Evolutionary conservation across 139 green algal species (phyloP).

Genomic region (Spirogloea muscicola): DNA sequence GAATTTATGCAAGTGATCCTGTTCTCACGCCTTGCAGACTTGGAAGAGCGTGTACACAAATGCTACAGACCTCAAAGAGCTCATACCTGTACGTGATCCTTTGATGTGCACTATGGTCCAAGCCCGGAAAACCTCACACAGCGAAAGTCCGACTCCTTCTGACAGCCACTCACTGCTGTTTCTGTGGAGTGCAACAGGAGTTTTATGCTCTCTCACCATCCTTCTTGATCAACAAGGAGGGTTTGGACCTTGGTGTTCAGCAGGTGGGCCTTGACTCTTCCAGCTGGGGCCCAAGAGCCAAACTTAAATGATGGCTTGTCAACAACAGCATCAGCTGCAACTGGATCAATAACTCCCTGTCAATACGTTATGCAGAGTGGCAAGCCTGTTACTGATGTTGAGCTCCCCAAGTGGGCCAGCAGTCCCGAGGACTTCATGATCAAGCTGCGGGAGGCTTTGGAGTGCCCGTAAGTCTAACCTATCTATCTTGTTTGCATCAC

Average conservation of each 20-base stretch:
- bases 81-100: constrained; percentile 78
- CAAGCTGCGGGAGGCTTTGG: constrained; percentile 46
- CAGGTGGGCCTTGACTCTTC: constrained; percentile 47
- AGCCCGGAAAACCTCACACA: too few species aligned
- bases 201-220: constrained; percentile 66
- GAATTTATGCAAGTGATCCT: too few species aligned
- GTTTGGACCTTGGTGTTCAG: constrained; percentile 60
- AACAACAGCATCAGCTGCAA: too few species aligned
- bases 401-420: constrained; percentile 74
- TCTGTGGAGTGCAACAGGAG: constrained; percentile 55
- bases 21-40: too few species aligned
- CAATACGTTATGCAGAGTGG: constrained; percentile 79
- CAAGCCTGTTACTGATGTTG: constrained; percentile 66
- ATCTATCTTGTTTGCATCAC: too few species aligned
- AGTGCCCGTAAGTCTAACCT: constrained; percentile 60
- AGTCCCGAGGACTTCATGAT: constrained; percentile 29
- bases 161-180: not conserved
- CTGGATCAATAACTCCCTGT: too few species aligned
- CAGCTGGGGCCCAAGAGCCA: too few species aligned
- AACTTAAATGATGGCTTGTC: too few species aligned
- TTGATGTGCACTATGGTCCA: too few species aligned
- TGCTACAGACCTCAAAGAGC: constrained; percentile 90
- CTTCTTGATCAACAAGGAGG: constrained; percentile 74
- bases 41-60: constrained; percentile 76
- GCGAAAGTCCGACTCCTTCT: too few species aligned